Evolutionary conservation across 169 alveolate genomes (phyloP), one percentile per base, ranked within the genome.

Genomic region (Eimeria falciformis): DNA sequence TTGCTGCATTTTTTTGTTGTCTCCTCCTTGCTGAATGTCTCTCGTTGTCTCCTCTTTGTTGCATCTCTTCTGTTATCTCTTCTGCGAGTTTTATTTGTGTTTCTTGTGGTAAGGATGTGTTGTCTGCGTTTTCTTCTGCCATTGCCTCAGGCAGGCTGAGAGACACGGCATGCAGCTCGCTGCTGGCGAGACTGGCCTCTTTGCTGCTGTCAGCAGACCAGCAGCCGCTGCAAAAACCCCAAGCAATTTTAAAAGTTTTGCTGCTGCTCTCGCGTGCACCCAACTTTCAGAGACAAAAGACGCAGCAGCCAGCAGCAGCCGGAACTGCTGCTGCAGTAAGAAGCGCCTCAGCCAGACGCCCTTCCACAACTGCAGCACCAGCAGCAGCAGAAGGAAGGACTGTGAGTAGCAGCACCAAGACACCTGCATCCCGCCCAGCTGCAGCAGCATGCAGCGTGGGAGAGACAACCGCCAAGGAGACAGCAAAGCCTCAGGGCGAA

Each of bases 191-290:
- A 25, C 81, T 69, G 25, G 40, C 81, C 25, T 7, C 53, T 69
- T 21, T 69, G 81, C 81, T 69, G 81, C 53, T 69, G 12, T 25
- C 81, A 21, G n/a, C 12, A 1, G 73, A 62, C 37, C 73, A 62
- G 73, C 73, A 62, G 73, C 73, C 73, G 73, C 73, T 62, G 73
- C 73, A 62, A 29, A 1, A 50, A 29, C 55, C 45, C 55, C 81
- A 69, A 9, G 45, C 81, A 5, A 69, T 69, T 29, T 29, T 69
- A 9, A 25, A 27, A 5, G 81, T 69, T 45, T 29, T 69, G 81
- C 81, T 69, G 81, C 81, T 29, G 50, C 81, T 69, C 45, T 25
- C 81, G 0, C 14, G 53, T 18, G 45, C 81, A 7, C 81, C 45
- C 14, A 23, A 69, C 53, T 12, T 33, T 21, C 81, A 69, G 81